Percentiles rank a stretch among this genome's conserved stretches.
phyloP scores from a whole-genome alignment of 177 flowering plant species.

The Vitis hybrid region DNA sequence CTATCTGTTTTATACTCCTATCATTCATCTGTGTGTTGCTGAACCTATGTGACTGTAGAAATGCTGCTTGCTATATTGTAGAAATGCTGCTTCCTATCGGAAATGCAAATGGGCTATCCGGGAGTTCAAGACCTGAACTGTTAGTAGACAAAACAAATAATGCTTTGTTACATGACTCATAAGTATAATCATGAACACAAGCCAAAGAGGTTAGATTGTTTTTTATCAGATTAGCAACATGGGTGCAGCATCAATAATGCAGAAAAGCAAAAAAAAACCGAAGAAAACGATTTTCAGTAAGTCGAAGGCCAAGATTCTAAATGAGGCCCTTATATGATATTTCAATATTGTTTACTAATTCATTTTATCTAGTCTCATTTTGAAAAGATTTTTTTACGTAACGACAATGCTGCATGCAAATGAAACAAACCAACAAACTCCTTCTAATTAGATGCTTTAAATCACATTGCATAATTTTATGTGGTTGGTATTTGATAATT shows the following conservation, averaged over 20 bases:
- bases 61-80: constrained; percentile 38
- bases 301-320: too few species aligned
- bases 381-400: too few species aligned
- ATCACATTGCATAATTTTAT: too few species aligned
- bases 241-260: neutral
- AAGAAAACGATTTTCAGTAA: neutral
- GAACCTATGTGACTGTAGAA: constrained; percentile 48
- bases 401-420: too few species aligned
- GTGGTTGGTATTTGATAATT: too few species aligned
- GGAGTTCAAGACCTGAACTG: constrained; percentile 60
- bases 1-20: constrained; percentile 23
- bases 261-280: neutral
- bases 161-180: neutral
- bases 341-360: too few species aligned
- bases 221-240: neutral
- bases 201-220: too few species aligned
- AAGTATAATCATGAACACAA: constrained; percentile 1
- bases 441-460: too few species aligned
- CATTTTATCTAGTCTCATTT: too few species aligned
- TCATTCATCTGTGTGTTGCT: constrained; percentile 27
- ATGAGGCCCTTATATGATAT: too few species aligned
- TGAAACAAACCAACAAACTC: too few species aligned
- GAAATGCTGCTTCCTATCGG: constrained; percentile 7
- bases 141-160: constrained; percentile 8
- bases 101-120: constrained; percentile 81